Percentiles rank a stretch among this genome's conserved stretches.
Evolutionary conservation across 1,284 basidiomycete species (phyloP).

Genomic region (Filobasidium uniguttulatum): DNA sequence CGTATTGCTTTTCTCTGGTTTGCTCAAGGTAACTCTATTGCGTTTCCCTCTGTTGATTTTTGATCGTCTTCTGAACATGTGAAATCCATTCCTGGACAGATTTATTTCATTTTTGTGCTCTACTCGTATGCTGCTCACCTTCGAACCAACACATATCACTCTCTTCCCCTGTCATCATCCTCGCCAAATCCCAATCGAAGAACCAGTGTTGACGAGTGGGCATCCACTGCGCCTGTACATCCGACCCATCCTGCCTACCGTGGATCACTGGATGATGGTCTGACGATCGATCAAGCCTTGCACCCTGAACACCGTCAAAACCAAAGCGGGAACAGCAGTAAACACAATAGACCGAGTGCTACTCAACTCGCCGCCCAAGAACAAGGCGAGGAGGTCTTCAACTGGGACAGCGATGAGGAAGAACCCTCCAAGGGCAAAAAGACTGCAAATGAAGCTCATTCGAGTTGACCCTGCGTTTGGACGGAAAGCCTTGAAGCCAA

Average conservation of each 20-base stretch:
- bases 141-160: constrained; percentile 76
- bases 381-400: constrained; percentile 10
- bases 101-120: constrained; percentile 80
- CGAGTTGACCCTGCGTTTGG: no score
- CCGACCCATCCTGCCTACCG: constrained; percentile 7
- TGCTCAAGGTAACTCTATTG: constrained; percentile 62
- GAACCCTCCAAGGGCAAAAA: no score
- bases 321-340: background rate
- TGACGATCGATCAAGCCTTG: constrained; percentile 4
- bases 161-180: constrained; percentile 48
- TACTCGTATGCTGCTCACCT: constrained; percentile 93
- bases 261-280: constrained; percentile 9
- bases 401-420: constrained; percentile 16
- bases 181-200: background rate
- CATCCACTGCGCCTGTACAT: constrained; percentile 7
- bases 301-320: background rate
- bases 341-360: constrained; percentile 1
- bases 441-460: no score
- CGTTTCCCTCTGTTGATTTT: no score
- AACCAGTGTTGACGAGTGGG: constrained; percentile 10
- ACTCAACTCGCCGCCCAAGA: background rate
- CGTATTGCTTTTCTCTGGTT: constrained; percentile 65
- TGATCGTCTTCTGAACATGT: background rate
- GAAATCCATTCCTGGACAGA: constrained; percentile 39
- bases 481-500: no score